Percentiles rank a stretch among this genome's conserved stretches.
Evolutionary conservation across 2,329 filamentous ascomycete species (phyloP).

Genomic region (Trichoderma simmonsii): DNA sequence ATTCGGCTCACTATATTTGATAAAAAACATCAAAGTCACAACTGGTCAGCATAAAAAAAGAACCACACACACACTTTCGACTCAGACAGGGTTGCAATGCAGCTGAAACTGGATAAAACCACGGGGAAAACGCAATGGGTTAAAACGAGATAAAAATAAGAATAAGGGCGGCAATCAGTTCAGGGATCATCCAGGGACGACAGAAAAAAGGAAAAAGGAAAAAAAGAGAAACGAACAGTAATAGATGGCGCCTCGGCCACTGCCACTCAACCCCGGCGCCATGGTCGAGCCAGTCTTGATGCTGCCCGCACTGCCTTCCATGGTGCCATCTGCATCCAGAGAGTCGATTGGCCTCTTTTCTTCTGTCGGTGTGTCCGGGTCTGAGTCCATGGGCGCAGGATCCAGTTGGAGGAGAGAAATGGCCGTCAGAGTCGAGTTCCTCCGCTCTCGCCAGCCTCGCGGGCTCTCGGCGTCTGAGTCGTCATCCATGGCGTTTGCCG

Average conservation of each 20-base stretch:
- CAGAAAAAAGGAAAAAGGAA: background rate
- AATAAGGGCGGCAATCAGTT: background rate
- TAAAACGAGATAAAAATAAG: background rate
- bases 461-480: conserved; percentile 15
- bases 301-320: conserved; percentile 31
- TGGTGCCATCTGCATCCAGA: conserved; percentile 29
- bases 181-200: background rate
- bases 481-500: conserved; percentile 7
- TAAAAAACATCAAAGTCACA: conserved; percentile 1
- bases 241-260: conserved; percentile 64
- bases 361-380: conserved; percentile 34
- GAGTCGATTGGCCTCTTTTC: conserved; percentile 11
- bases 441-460: conserved; percentile 26
- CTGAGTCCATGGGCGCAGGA: conserved; percentile 69
- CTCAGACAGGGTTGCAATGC: background rate
- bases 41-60: conserved; percentile 4
- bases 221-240: conserved; percentile 58
- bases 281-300: conserved; percentile 43
- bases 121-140: background rate
- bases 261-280: conserved; percentile 57
- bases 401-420: conserved; percentile 74
- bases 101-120: background rate
- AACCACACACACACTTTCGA: background rate
- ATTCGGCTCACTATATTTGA: conserved; percentile 46
- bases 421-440: conserved; percentile 52